Evolutionary conservation across 371 early-diverging fungal species (phyloP), one percentile per base, ranked within the genome.

Genomic region (Smittium mucronatum): DNA sequence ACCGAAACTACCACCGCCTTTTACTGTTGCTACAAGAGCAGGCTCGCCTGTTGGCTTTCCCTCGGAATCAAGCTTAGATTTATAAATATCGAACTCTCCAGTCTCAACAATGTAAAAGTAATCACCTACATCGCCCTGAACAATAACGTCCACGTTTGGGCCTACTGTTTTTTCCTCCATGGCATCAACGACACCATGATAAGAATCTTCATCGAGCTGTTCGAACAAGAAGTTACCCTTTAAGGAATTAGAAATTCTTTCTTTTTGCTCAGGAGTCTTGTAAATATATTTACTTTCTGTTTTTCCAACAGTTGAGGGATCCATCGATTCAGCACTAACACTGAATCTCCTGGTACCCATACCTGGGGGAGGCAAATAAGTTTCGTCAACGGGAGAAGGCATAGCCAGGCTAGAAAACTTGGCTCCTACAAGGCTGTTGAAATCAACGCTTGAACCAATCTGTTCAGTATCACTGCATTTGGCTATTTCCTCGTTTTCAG

Each of bases 31-130:
- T 15, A 95, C 95, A 75, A 89, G 89, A 58, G 69, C 70, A 75
- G 80, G 87, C 75, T 64, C 70, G 28, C n/a, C 15, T 47, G 5
- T 21, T 26, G 26, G 8, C n/a, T 15, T n/a, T n/a, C 59, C 59
- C 68, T 36, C 85, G 72, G 70, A 88, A 8, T 75, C 79, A 33
- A 80, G 78, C 72, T 85, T 85, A 64, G 82, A 75, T 79, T 95
- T 91, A 78, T 87, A 89, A 58, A 97, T 92, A 73, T 97, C 97
- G 78, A 98, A 88, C 30, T 88, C 85, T 63, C 99, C 99, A 34
- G 85, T 84, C 75, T 98, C 99, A 32, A 97, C 96, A 16, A 97
- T 90, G 80, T 98, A 98, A 77, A 98, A 98, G 80, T 83, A 96
- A 81, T 95, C 97, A 57, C 97, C 98, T 16, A 93, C 91, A 60